Conservation (phyloP, 257 asterid genomes). For the Penstemon eatonii region DNA sequence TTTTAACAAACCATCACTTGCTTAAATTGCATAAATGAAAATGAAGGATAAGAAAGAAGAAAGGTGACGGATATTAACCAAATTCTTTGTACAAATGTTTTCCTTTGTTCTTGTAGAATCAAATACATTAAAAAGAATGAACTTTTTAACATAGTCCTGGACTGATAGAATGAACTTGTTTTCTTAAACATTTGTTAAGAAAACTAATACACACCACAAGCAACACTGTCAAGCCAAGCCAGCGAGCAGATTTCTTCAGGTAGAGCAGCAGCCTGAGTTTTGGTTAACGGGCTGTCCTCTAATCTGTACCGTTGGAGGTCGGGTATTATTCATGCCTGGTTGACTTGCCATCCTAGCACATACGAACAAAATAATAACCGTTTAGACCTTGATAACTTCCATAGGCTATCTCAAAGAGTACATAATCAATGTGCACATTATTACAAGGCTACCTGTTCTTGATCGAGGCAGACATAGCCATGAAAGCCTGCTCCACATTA, state of each 20-base stretch:
- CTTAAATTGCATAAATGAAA: no score
- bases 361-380: neutral
- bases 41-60: no score
- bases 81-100: no score
- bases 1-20: no score
- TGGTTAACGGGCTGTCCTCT: constrained; percentile 78
- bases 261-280: constrained; percentile 77
- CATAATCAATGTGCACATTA: neutral
- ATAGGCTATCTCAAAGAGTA: neutral
- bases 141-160: no score
- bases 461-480: constrained; percentile 79
- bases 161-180: no score
- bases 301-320: constrained; percentile 74
- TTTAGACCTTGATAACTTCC: no score
- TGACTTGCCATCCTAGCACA: constrained; percentile 71
- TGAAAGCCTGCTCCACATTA: constrained; percentile 83
- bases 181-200: no score
- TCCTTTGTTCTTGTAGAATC: no score
- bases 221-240: neutral
- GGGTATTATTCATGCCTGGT: constrained; percentile 55
- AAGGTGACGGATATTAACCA: no score
- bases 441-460: constrained; percentile 55
- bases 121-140: no score
- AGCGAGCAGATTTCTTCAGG: constrained; percentile 24
- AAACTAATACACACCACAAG: no score